phyloP scores from a whole-genome alignment of 345 rosid genomes.

The Ceriops decandra region DNA sequence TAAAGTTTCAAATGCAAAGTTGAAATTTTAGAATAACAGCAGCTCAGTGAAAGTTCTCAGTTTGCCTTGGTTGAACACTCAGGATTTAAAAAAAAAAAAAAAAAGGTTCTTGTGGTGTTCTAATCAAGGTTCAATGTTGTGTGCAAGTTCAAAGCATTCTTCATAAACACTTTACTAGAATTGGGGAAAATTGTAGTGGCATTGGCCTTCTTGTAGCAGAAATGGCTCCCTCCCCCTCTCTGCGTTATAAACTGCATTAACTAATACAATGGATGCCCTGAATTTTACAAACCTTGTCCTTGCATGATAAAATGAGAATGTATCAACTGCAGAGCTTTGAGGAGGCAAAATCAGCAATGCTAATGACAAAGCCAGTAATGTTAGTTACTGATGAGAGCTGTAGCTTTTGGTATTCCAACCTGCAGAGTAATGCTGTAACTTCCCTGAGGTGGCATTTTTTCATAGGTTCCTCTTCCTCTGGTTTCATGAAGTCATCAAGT shows the following conservation, averaged over 20 bases:
- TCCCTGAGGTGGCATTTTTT: constrained; percentile 65
- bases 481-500: constrained; percentile 19
- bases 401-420: constrained; percentile 39
- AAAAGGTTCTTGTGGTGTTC: too few relatives aligned
- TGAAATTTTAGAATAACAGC: background rate
- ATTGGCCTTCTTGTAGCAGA: background rate
- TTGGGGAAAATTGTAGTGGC: background rate
- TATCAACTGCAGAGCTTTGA: constrained; percentile 47
- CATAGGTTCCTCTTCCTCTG: constrained; percentile 36
- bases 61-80: too few relatives aligned
- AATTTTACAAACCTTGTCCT: background rate
- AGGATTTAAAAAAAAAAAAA: too few relatives aligned
- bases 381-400: constrained; percentile 66
- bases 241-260: background rate
- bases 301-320: too few relatives aligned
- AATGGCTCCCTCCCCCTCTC: background rate
- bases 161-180: background rate
- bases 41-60: too few relatives aligned
- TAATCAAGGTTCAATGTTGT: background rate
- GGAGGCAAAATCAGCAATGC: constrained; percentile 65
- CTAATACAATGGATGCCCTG: background rate
- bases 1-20: background rate
- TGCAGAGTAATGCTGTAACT: constrained; percentile 33
- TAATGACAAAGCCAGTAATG: constrained; percentile 49
- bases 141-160: background rate